A percentile compares a stretch with the other conserved stretches of the same genome.
Evolutionary conservation across 1,284 basidiomycete species (phyloP).

Genomic region (Cyathus olla): DNA sequence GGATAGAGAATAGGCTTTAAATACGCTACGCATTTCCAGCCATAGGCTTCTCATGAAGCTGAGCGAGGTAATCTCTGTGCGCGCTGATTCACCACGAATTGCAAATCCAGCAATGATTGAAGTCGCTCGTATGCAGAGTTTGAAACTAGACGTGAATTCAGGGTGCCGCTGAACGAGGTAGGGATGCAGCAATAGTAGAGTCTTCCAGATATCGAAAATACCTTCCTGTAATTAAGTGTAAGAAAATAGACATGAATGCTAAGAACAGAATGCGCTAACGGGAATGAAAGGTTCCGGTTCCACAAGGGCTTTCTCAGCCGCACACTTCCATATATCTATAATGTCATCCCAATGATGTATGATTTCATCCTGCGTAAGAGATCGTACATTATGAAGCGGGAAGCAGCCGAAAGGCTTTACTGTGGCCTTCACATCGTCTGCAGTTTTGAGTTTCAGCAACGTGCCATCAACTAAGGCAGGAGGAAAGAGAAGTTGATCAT

Average conservation of each 20-base stretch:
- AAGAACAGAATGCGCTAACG: not conserved
- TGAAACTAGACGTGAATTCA: conserved; percentile 43
- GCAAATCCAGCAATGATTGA: conserved; percentile 44
- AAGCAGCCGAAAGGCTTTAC: conserved; percentile 14
- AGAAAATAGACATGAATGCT: not conserved
- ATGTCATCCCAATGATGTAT: conserved; percentile 55
- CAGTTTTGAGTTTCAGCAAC: conserved; percentile 37
- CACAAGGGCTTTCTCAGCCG: not conserved
- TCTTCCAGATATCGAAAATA: conserved; percentile 59
- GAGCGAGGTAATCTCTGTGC: conserved; percentile 15
- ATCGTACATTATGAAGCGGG: conserved; percentile 36
- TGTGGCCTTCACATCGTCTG: conserved; percentile 21
- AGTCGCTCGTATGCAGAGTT: conserved; percentile 44
- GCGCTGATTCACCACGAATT: conserved; percentile 21
- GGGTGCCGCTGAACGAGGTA: conserved; percentile 51
- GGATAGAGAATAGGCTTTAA: not conserved
- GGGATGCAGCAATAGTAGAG: conserved; percentile 60
- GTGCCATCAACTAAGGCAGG: not conserved
- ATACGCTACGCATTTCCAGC: not conserved
- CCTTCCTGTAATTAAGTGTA: conserved; percentile 38
- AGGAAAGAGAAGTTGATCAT: not conserved
- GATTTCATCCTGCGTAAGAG: conserved; percentile 58
- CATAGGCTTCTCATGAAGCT: not conserved
- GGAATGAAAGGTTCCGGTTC: not conserved
- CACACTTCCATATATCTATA: conserved; percentile 53